Evolutionary conservation across 257 asterid species (phyloP), one percentile per base, ranked within the genome.

Genomic region (Primulina eburnea): DNA sequence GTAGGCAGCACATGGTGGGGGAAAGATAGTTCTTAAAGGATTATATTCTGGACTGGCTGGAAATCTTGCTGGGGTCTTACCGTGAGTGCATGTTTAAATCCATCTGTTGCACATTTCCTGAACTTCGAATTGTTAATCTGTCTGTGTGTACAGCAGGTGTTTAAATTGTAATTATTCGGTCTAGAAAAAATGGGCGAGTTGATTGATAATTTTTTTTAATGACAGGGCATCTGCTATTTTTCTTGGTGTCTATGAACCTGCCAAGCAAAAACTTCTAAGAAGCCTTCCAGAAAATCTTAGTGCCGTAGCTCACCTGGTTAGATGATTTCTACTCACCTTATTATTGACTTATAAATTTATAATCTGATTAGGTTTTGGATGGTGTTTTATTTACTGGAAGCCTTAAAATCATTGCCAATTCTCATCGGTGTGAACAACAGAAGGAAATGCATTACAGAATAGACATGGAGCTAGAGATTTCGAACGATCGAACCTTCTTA

Each of bases 231-330:
- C 98, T 74, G 98, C 98, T 77, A 76, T 90, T 73, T 93, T 93
- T 73, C 85, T 93, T 81, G 98, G 98, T 60, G 96, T 93, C 37
- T 93, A 93, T 86, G 98, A 93, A 81, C 97, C 98, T 60, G 84
- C 94, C 73, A 93, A 93, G 86, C 89, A 90, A 76, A 87, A 87
- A 71, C 83, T 93, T 55, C 75, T 93, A 81, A 86, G 82, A 86
- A 70, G 77, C 60, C 30, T 93, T 17, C 98, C 98, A 24, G 97
- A 90, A 73, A 88, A 93, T 64, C 88, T 87, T 61, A 90, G 94
- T 62, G 97, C 98, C 34, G 87, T 90, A 72, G 98, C 97, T 71
- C 97, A 93, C 81, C 86, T 93, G 91, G 98, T 93, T 80, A 89
- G 91, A 70, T 29, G 69, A 71, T 68, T 55, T 72, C 62, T 70